Evolutionary conservation across 2,329 filamentous ascomycete genomes (phyloP), one percentile per base, ranked within the genome.

Genomic region (Tolypocladium tundrense): DNA sequence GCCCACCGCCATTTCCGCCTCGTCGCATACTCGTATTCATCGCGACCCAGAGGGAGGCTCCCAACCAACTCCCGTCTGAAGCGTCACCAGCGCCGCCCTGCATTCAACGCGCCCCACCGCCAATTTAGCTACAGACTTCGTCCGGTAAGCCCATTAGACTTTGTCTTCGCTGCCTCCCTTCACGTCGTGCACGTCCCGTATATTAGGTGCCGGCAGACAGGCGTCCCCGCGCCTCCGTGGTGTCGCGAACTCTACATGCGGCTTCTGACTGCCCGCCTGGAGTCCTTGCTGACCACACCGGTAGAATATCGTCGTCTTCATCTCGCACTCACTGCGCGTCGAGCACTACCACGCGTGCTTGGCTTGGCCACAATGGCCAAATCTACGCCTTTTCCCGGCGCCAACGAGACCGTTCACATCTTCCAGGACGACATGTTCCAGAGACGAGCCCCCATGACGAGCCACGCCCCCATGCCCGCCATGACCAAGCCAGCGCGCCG

Each of bases 391-490:
- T 77, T 77, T 60, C 65, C 71, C 65, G 73, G 70, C 64, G 71
- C 73, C 48, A 72, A 74, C 61, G 77, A 81, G 70, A 74, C 78
- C 53, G 69, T 82, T 43, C 74, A 77, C 41, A 79, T 83, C 61
- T 83, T 75, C 64, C 77, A 80, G 60, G 80, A 84, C 69, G 73
- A 79, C 60, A 74, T 75, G 61, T 77, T 75, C 66, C 74, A 75
- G 57, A 74, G 75, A 60, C 63, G 71, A 48, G 68, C 74, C 8
- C 75, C 76, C 43, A 80, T 81, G 71, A 77, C 79, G 60, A 82
- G 77, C 69, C 78, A 82, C 64, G 79, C 80, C 50, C 79, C 80
- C 42, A 83, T 84, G 80, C 79, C 80, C 39, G 73, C 77, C 52
- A 72, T 77, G 55, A 68, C 74, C 55, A 81, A 77, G 60, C 75